Conservation (phyloP, 1,284 basidiomycete species). For the Papiliotrema terrestris region DNA sequence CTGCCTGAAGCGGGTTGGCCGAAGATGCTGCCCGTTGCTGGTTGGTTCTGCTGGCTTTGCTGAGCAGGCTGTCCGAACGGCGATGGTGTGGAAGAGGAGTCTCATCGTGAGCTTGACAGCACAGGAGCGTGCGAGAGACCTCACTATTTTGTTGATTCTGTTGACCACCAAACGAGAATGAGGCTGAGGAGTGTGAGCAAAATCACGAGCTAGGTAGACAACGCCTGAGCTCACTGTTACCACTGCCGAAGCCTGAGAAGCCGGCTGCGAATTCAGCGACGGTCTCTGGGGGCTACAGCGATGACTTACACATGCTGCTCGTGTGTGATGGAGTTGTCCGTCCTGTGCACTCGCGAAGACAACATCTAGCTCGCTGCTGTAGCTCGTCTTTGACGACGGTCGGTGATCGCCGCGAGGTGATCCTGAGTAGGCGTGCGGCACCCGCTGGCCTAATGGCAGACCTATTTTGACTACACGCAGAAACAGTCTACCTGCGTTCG, state of each 20-base stretch:
- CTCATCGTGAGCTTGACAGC: too few relatives aligned
- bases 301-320: constrained; percentile 23
- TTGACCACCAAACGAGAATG: neutral
- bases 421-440: neutral
- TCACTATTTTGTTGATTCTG: neutral
- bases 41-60: neutral
- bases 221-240: constrained; percentile 10
- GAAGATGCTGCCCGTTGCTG: constrained; percentile 11
- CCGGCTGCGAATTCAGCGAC: constrained; percentile 18
- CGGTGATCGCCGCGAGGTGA: too few relatives aligned
- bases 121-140: neutral
- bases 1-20: constrained; percentile 1
- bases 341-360: too few relatives aligned
- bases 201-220: neutral
- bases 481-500: neutral
- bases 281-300: neutral
- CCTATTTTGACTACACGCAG: neutral
- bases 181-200: neutral
- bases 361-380: too few relatives aligned
- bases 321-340: neutral
- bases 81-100: constrained; percentile 2
- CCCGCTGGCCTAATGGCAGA: neutral
- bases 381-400: too few relatives aligned
- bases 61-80: constrained; percentile 26
- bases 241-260: constrained; percentile 37